Conservation (phyloP, 106 monocot genomes). For the Acorus gramineus region DNA sequence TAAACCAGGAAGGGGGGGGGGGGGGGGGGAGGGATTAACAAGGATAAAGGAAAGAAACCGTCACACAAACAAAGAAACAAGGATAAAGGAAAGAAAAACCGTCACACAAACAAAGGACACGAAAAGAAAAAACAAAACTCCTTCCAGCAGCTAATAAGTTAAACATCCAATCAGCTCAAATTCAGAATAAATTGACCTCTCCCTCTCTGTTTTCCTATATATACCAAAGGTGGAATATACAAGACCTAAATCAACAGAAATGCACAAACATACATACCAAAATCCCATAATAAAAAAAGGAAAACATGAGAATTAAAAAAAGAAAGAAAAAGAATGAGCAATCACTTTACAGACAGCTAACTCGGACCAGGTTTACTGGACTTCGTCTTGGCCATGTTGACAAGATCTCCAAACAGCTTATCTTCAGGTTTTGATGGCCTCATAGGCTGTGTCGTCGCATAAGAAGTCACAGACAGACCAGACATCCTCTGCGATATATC, state of each 20-base stretch:
- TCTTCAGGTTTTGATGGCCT: constrained; percentile 38
- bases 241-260: constrained; percentile 2
- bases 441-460: constrained; percentile 24
- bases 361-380: constrained; percentile 18
- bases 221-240: too few relatives aligned
- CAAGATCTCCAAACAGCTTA: constrained; percentile 73
- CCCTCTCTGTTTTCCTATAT: too few relatives aligned
- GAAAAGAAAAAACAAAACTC: too few relatives aligned
- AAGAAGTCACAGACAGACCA: constrained; percentile 38
- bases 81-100: too few relatives aligned
- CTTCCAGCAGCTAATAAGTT: too few relatives aligned
- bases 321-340: background rate
- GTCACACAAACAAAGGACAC: too few relatives aligned
- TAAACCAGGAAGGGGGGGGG: too few relatives aligned
- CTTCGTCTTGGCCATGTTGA: constrained; percentile 57
- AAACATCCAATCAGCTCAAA: too few relatives aligned
- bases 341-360: constrained; percentile 17
- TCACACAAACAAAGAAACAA: too few relatives aligned
- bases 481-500: constrained; percentile 65
- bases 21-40: too few relatives aligned
- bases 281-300: background rate
- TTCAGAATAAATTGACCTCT: too few relatives aligned
- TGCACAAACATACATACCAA: background rate
- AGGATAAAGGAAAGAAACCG: too few relatives aligned
- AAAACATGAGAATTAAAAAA: background rate